A percentile compares a stretch with the other conserved stretches of the same genome.
These are phyloP conservation scores for Capsicum chinense DNA, from an alignment of 257 asterid genomes.

Conservation along the genomic window DNA sequence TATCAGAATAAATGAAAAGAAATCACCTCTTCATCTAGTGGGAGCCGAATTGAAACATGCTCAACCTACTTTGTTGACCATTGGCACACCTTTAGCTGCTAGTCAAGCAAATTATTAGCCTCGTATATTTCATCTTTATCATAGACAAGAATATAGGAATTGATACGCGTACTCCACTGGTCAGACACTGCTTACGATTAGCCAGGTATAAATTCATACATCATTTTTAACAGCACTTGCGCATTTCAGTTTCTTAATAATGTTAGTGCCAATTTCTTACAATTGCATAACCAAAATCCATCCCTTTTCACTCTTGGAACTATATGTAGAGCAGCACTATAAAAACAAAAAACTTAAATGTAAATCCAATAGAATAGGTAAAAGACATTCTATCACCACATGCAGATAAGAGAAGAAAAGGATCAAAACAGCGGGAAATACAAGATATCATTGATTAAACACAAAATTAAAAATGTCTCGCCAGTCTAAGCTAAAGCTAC, in stretches of 20 bases:
- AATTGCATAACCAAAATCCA: not conserved
- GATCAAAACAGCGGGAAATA: not conserved
- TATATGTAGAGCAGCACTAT: not conserved
- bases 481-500: conserved; percentile 26
- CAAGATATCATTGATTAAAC: not conserved
- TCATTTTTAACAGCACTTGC: not conserved
- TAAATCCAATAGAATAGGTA: not conserved
- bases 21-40: too few relatives aligned
- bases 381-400: not conserved
- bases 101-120: not conserved
- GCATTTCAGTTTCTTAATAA: not conserved
- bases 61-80: too few relatives aligned
- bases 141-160: not conserved
- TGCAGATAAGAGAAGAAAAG: not conserved
- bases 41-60: too few relatives aligned
- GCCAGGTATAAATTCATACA: not conserved
- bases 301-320: not conserved
- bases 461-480: conserved; percentile 14
- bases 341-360: not conserved
- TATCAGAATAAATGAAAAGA: too few relatives aligned
- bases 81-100: too few relatives aligned
- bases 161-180: not conserved
- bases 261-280: not conserved
- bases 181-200: too few relatives aligned
- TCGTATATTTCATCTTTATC: not conserved